Conservation (phyloP, 2,329 filamentous ascomycete species). For the Fusarium bactridioides region DNA sequence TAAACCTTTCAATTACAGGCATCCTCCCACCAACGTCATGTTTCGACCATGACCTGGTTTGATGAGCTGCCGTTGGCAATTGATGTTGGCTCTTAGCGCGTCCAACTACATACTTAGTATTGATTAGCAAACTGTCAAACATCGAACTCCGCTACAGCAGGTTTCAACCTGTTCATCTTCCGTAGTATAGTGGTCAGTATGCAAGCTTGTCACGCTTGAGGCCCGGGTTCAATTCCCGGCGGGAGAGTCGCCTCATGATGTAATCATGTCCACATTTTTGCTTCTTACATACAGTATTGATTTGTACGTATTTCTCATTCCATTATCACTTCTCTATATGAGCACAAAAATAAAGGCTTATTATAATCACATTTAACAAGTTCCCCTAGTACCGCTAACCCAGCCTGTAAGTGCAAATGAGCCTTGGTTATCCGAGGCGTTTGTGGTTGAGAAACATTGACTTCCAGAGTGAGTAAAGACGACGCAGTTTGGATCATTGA, state of each 20-base stretch:
- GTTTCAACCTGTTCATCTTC: background rate
- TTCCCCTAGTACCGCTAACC: fast-evolving
- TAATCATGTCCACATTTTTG: background rate
- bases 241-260: background rate
- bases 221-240: background rate
- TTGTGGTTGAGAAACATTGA: background rate
- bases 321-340: no score
- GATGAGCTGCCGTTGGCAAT: fast-evolving
- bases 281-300: no score
- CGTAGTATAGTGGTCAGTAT: constrained; percentile 2
- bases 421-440: fast-evolving
- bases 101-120: fast-evolving
- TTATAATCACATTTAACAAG: background rate
- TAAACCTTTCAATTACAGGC: fast-evolving
- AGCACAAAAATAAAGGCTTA: no score
- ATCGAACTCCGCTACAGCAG: background rate
- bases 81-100: fast-evolving
- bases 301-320: no score
- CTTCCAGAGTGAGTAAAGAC: background rate
- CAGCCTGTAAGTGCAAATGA: fast-evolving
- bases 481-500: background rate
- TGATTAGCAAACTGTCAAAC: fast-evolving
- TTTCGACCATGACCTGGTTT: fast-evolving
- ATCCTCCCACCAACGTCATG: no score
- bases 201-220: background rate